Evolutionary conservation across 768 basidiomycete species (phyloP), one percentile per base, ranked within the genome.

Genomic region (Termitomyces sp.): DNA sequence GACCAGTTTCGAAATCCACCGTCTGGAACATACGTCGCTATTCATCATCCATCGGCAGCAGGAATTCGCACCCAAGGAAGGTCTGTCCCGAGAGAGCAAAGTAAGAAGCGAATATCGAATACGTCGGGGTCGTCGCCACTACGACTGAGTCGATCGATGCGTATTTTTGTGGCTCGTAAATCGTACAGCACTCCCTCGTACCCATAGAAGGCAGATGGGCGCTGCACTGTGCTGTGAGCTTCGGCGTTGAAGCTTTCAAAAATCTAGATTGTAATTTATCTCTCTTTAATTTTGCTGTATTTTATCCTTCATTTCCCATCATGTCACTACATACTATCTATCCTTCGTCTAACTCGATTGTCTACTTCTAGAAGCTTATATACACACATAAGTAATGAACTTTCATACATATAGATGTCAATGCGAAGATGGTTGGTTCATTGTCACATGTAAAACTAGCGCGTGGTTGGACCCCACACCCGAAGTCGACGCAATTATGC

Each of bases 111-210:
- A 27, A 24, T 43, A 18, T 60, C 61, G 18, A 32, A 55, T 47
- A 50, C 59, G 32, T 56, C 67, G 6, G 56, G 64, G 6, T 58
- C 62, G 6, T 58, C 62, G 14, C 52, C 65, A 16, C 61, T 67
- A 2, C 76, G 76, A 55, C 69, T 82, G n/a, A 82, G 84, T 68
- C 76, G 84, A 48, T 75, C 77, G 16, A 69, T 83, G 57, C 76
- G 79, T 39, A 76, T 81, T 8, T 82, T 81, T 63, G 79, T 81
- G 13, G 83, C 81, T 50, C 83, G 84, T 82, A 86, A 86, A 70
- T 65, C 74, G 46, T 70, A 10, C 4, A 60, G 59, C 44, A 10
- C 16, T 44, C 16, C 18, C 41, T 46, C n/a, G 48, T 18, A 53
- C 22, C 37, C 37, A 39, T 55, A 20, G 26, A 51, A 27, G 26